Percentiles rank a stretch among this genome's conserved stretches.
Evolutionary conservation across 306 rosid genomes (phyloP).

Genomic region (Castanospermum australe): DNA sequence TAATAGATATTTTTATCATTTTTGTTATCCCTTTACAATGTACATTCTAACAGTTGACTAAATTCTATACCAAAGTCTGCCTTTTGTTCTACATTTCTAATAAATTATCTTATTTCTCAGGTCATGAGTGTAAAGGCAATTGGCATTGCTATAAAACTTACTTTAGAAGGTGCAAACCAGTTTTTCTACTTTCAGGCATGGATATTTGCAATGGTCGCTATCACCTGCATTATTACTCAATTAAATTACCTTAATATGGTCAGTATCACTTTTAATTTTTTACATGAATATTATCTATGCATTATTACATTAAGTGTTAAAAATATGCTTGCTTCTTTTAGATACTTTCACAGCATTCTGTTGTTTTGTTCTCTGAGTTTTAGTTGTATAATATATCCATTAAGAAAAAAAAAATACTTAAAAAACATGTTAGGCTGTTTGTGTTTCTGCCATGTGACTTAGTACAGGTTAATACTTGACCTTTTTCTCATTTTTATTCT

Average conservation of each 20-base stretch:
- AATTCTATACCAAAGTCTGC: background rate
- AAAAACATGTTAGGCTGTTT: background rate
- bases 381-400: background rate
- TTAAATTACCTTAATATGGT: slow-evolving; percentile 86
- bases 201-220: slow-evolving; percentile 75
- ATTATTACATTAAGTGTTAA: background rate
- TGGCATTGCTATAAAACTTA: slow-evolving; percentile 85
- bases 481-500: background rate
- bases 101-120: slow-evolving; percentile 37
- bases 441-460: background rate
- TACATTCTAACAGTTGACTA: background rate
- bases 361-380: slow-evolving; percentile 5
- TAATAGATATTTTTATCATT: slow-evolving; percentile 7
- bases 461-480: background rate
- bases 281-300: background rate
- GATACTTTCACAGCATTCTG: background rate
- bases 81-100: slow-evolving; percentile 12
- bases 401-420: background rate
- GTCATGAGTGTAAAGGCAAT: slow-evolving; percentile 92
- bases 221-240: slow-evolving; percentile 72
- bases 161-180: slow-evolving; percentile 82
- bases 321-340: background rate
- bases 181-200: slow-evolving; percentile 68
- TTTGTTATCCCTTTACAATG: background rate
- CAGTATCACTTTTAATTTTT: slow-evolving; percentile 10